Base-by-base conservation (phyloP, 2,329 filamentous ascomycete genomes). In the Diaporthe ampelina region DNA sequence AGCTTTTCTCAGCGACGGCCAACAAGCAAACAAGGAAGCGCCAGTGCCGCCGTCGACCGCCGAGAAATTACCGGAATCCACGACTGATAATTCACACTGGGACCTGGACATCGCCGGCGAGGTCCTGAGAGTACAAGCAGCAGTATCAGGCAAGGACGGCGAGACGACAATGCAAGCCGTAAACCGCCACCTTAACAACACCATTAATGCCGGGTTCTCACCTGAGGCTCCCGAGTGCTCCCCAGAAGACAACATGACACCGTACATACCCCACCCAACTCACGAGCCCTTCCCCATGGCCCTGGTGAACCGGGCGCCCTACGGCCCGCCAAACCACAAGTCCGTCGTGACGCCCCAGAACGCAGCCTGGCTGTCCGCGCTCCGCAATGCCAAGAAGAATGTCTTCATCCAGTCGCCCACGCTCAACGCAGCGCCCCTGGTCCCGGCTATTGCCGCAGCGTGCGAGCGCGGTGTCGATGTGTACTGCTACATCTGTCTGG, bases 401-500 rank as follows among this genome's bases (percentile, higher is more conserved):
- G 88, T 95, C n/a, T 94, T 95, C 78, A 95, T 96, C 74, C 93
- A 95, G 81, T 92, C 93, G 0, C 94, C 94, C 0, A 93, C 94
- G 29, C 86, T 96, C 50, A 96, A 96, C 78, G 93, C 94, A 0
- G 88, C 89, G 73, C 91, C 91, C 0, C 83, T 95, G 0, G 79
- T 95, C 0, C 88, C 91, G 0, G 91, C 91, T 0, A 87, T 95
- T 4, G 79, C 89, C 0, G 87, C 87, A 4, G 93, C 94, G 0
- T 88, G 92, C n/a, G 87, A 91, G 75, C 86, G 93, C 1, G 93
- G 93, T 0, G 82, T 95, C 0, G 85, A 91, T 68, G 90, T 95
- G 0, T 91, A 89, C 0, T 92, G 91, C 80, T 95, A 94, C 76
- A 86, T 95, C 1, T 94, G 93, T 76, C 88, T 95, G 0, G 93